These are phyloP conservation scores for Protostelium mycophagum DNA, from an alignment of 78 protist species.

Conservation along the genomic window DNA sequence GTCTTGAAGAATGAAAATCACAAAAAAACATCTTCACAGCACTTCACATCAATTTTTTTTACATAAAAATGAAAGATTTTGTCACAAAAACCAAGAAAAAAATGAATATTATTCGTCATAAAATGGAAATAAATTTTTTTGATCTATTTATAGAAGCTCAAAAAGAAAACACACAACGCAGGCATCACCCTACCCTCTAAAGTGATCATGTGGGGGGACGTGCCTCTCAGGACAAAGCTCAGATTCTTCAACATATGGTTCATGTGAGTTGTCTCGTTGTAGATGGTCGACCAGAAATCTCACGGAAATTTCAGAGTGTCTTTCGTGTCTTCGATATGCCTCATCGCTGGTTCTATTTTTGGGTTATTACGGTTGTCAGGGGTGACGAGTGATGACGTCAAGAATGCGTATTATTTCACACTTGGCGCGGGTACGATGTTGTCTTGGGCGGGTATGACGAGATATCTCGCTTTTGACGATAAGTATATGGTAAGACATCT, in stretches of 20 bases:
- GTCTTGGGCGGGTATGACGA: constrained; percentile 28
- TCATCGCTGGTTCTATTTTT: not conserved
- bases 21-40: no score
- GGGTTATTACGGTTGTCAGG: not conserved
- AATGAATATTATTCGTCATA: no score
- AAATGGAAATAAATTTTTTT: no score
- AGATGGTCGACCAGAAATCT: not conserved
- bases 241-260: constrained; percentile 65
- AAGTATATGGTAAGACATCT: constrained; percentile 11
- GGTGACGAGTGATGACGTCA: not conserved
- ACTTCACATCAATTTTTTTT: no score
- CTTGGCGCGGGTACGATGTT: constrained; percentile 35
- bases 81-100: no score
- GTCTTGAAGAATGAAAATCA: no score
- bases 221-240: constrained; percentile 26
- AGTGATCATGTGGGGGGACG: constrained; percentile 20
- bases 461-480: constrained; percentile 40
- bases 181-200: not conserved
- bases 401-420: not conserved
- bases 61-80: no score
- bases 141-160: not conserved
- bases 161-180: no score
- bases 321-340: not conserved
- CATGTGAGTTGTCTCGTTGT: not conserved
- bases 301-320: not conserved